phyloP scores from a whole-genome alignment of 345 rosid species.

The Mercurialis annua region DNA sequence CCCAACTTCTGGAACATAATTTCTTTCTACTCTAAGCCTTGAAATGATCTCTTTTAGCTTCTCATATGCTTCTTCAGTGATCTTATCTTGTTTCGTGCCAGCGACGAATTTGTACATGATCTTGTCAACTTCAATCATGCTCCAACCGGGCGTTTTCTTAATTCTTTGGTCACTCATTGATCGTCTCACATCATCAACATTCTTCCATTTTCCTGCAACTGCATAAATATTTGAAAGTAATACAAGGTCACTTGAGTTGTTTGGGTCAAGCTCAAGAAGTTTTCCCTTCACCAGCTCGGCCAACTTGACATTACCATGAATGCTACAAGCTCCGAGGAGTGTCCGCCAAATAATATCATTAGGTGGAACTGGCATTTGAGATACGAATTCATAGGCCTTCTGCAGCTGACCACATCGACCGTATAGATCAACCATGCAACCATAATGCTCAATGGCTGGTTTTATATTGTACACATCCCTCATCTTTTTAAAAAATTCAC shows the following conservation, averaged over 20 bases:
- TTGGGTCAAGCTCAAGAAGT: slow-evolving; percentile 74
- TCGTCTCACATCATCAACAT: slow-evolving; percentile 66
- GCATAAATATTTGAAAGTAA: slow-evolving; percentile 76
- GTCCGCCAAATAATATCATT: slow-evolving; percentile 90
- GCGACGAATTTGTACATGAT: slow-evolving; percentile 32
- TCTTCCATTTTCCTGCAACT: slow-evolving; percentile 72
- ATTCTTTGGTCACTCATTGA: slow-evolving; percentile 51
- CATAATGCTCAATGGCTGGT: slow-evolving; percentile 56
- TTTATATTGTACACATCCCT: slow-evolving; percentile 45
- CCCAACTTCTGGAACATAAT: slow-evolving; percentile 50
- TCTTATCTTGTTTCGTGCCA: slow-evolving; percentile 25
- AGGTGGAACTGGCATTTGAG: slow-evolving; percentile 65
- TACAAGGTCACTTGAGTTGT: slow-evolving; percentile 73
- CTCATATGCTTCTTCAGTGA: slow-evolving; percentile 33
- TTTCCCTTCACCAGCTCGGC: slow-evolving; percentile 73
- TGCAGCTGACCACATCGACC: slow-evolving; percentile 86
- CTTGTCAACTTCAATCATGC: slow-evolving; percentile 66
- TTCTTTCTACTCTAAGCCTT: slow-evolving; percentile 44
- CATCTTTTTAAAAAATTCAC: slow-evolving; percentile 60
- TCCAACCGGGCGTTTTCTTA: slow-evolving; percentile 71
- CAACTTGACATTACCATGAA: slow-evolving; percentile 73
- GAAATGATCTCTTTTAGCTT: slow-evolving; percentile 31
- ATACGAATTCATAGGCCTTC: slow-evolving; percentile 68
- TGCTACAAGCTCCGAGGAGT: slow-evolving; percentile 84
- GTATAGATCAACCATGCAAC: slow-evolving; percentile 71